These are phyloP conservation scores for Colletotrichum tropicale DNA, from an alignment of 2,329 filamentous ascomycete species.

Conservation along the genomic window DNA sequence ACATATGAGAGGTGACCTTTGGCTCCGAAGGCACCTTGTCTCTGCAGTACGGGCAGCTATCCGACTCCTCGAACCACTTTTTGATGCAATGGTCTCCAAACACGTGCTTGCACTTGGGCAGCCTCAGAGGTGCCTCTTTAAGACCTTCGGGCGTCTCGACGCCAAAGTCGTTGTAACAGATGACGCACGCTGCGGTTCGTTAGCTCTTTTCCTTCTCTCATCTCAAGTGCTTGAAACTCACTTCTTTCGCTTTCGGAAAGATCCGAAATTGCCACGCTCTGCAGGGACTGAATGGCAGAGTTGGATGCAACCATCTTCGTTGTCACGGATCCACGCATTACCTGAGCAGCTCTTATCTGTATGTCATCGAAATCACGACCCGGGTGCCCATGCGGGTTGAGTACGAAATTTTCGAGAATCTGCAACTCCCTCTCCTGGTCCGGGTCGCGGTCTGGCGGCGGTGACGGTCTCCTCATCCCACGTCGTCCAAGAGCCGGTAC, in stretches of 20 bases:
- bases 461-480: constrained; percentile 2
- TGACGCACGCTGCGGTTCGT: constrained; percentile 55
- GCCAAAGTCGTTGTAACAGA: constrained; percentile 69
- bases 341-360: constrained; percentile 45
- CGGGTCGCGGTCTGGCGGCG: not conserved
- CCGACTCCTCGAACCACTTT: constrained; percentile 67
- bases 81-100: constrained; percentile 70
- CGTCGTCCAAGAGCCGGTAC: not conserved
- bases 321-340: constrained; percentile 47
- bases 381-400: not conserved
- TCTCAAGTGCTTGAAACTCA: constrained; percentile 33
- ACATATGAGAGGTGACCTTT: not conserved
- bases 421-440: constrained; percentile 6
- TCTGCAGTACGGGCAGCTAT: constrained; percentile 69
- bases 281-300: constrained; percentile 48
- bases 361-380: constrained; percentile 31
- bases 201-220: not conserved
- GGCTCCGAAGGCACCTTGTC: constrained; percentile 61
- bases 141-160: constrained; percentile 61
- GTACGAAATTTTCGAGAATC: constrained; percentile 16
- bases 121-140: constrained; percentile 58
- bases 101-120: constrained; percentile 67
- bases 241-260: constrained; percentile 52
- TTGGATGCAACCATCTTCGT: constrained; percentile 54
- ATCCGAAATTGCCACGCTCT: constrained; percentile 48